phyloP scores from a whole-genome alignment of 306 rosid genomes.

The Purshia tridentata region DNA sequence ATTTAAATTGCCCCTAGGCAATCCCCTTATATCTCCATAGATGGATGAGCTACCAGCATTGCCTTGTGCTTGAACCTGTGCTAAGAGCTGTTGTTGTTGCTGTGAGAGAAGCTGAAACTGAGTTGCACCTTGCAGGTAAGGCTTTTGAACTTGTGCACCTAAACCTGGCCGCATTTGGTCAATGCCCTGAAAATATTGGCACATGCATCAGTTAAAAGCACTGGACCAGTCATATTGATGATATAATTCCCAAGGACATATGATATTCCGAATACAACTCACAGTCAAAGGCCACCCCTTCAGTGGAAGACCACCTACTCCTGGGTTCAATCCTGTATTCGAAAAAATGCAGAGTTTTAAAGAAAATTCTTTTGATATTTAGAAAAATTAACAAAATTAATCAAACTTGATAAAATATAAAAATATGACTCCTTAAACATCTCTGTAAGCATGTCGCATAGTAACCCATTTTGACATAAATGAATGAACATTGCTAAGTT shows the following conservation, averaged over 20 bases:
- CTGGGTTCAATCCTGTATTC: constrained; percentile 63
- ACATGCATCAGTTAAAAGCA: constrained; percentile 28
- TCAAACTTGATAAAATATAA: background rate
- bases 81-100: constrained; percentile 75
- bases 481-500: background rate
- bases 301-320: constrained; percentile 73
- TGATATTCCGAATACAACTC: constrained; percentile 39
- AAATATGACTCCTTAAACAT: background rate
- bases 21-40: constrained; percentile 81
- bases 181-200: constrained; percentile 58
- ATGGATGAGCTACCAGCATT: constrained; percentile 53
- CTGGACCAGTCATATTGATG: constrained; percentile 26
- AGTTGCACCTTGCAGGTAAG: constrained; percentile 73
- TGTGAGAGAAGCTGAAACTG: constrained; percentile 89
- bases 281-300: constrained; percentile 98
- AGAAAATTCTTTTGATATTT: too few relatives aligned
- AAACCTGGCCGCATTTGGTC: constrained; percentile 83
- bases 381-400: background rate
- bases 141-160: constrained; percentile 86
- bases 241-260: constrained; percentile 16
- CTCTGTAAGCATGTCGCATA: background rate
- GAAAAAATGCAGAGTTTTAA: constrained; percentile 22
- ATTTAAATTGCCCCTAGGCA: constrained; percentile 65
- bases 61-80: constrained; percentile 88
- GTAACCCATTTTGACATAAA: background rate